Percentiles rank a stretch among this genome's conserved stretches.
Evolutionary conservation across 768 basidiomycete genomes (phyloP).

Genomic region (Tylopilus felleus): DNA sequence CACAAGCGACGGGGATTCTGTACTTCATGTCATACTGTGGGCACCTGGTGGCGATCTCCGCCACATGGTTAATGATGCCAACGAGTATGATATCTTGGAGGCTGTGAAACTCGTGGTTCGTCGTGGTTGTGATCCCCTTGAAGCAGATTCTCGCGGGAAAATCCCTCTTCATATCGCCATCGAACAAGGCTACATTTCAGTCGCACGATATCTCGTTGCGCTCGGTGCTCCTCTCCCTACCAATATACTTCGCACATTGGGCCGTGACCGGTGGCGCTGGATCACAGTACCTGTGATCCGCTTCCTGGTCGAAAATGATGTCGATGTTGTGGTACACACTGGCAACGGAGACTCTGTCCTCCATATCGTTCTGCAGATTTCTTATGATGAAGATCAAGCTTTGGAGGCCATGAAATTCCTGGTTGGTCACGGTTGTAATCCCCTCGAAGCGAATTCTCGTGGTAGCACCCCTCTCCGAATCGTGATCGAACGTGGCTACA

Average conservation of each 20-base stretch:
- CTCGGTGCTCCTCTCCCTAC: no score
- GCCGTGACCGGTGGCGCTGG: no score
- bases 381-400: no score
- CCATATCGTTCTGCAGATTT: no score
- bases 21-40: neutral
- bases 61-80: no score
- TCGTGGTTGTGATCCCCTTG: neutral
- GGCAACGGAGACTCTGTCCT: no score
- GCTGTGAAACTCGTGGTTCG: neutral
- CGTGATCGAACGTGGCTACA: neutral
- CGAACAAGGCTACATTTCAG: neutral
- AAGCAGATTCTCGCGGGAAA: neutral
- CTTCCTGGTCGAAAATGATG: no score
- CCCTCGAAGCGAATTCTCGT: neutral
- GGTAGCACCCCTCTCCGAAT: neutral
- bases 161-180: neutral
- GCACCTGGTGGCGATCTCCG: neutral
- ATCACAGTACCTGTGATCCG: no score
- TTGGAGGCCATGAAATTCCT: neutral
- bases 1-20: neutral
- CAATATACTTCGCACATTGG: no score
- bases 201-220: no score
- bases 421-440: neutral
- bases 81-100: neutral
- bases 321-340: no score